Evolutionary conservation across 2,329 filamentous ascomycete species (phyloP), one percentile per base, ranked within the genome.

Genomic region (Fusarium domesticum): DNA sequence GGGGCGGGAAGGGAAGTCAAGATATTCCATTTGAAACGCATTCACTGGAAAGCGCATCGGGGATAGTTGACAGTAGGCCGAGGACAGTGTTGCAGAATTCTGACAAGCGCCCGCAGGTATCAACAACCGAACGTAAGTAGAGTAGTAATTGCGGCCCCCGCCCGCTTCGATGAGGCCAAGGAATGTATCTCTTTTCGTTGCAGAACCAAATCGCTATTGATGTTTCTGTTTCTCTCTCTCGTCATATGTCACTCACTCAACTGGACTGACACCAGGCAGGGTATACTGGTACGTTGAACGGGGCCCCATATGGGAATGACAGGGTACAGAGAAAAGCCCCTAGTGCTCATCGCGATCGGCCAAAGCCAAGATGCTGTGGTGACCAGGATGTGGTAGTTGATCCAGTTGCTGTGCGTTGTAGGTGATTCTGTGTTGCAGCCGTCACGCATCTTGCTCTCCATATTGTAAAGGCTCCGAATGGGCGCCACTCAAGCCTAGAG

Each of bases 341-440:
- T 52, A 54, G 49, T 34, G 41, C 44, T 39, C 47, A 51, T 50
- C 49, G 37, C 32, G 57, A 59, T 59, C 57, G 53, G 45, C 53
- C 38, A 39, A 54, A 58, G 53, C 54, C 53, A 60, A 60, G 53
- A 48, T 48, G 45, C 14, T 28, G 43, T 45, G 42, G 51, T 39
- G 40, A 31, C 44, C 32, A 47, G 39, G 42, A 19, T 19, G 16
- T 8, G 23, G 23, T 10, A 28, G 23, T 11, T 28, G 23, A 17
- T 17, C 47, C 35, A 54, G 40, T 51, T 23, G 15, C 19, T 42
- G 42, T 39, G 33, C 37, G 38, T 45, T 42, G 25, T 15, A 35
- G 28, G 37, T 43, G 41, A 37, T 23, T 43, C 48, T 45, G 28
- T 39, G 19, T 37, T 23, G 31, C n/a, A 33, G n/a, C 18, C 17